Evolutionary conservation across 1,284 basidiomycete species (phyloP).

Genomic region (Moniliophthora roreri): DNA sequence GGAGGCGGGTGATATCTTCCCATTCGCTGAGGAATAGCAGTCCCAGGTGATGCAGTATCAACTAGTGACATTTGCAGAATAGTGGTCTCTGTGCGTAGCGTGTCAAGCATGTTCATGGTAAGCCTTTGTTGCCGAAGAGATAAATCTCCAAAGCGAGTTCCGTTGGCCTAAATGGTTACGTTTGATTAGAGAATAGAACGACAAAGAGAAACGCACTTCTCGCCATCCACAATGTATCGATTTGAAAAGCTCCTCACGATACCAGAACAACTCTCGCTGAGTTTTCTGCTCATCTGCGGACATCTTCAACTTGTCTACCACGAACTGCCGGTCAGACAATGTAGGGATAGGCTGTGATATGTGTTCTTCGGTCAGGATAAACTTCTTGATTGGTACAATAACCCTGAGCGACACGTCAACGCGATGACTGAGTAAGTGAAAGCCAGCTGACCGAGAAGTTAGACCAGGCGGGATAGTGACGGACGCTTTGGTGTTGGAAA

Average conservation of each 20-base stretch:
- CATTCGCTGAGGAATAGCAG: slow-evolving; percentile 26
- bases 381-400: slow-evolving; percentile 75
- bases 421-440: neutral
- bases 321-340: slow-evolving; percentile 88
- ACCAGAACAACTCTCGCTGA: slow-evolving; percentile 90
- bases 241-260: slow-evolving; percentile 81
- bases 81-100: slow-evolving; percentile 64
- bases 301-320: slow-evolving; percentile 75
- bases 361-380: slow-evolving; percentile 58
- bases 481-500: slow-evolving; percentile 43
- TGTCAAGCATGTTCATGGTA: slow-evolving; percentile 74
- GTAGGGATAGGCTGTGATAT: slow-evolving; percentile 76
- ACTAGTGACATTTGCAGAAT: slow-evolving; percentile 59
- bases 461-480: slow-evolving; percentile 81
- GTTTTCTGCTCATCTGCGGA: slow-evolving; percentile 56
- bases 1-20: slow-evolving; percentile 46
- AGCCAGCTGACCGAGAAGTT: slow-evolving; percentile 62
- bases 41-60: slow-evolving; percentile 15
- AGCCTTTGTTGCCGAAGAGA: slow-evolving; percentile 77
- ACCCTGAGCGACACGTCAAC: slow-evolving; percentile 47
- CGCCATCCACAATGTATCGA: slow-evolving; percentile 74
- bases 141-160: slow-evolving; percentile 70
- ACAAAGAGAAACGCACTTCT: slow-evolving; percentile 55
- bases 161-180: slow-evolving; percentile 61
- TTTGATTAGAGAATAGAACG: neutral